Evolutionary conservation across 176 grass and related monocot genomes (phyloP).

Genomic region (Triticum monococcum): DNA sequence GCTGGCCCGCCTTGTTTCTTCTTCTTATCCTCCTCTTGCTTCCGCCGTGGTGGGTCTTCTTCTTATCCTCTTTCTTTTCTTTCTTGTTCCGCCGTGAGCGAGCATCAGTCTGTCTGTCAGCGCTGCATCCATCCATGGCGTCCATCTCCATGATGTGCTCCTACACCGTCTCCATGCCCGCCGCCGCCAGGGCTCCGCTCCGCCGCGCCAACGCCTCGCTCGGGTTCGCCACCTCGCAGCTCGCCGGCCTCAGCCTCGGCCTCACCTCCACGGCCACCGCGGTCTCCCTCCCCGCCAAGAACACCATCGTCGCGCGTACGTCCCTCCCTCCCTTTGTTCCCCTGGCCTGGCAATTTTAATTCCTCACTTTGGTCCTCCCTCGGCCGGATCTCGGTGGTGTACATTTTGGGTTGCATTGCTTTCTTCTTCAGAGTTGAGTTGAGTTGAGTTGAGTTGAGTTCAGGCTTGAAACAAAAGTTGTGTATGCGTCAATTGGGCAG

Average conservation of each 20-base stretch:
- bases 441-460: no score
- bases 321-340: background rate
- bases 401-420: no score
- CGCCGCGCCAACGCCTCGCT: slow-evolving; percentile 11
- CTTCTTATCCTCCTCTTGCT: no score
- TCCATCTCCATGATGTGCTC: slow-evolving; percentile 37
- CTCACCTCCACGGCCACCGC: background rate
- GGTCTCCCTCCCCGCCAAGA: slow-evolving; percentile 17
- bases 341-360: background rate
- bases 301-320: slow-evolving; percentile 46
- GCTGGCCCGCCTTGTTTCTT: no score
- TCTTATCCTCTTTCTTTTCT: no score
- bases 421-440: no score
- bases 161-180: slow-evolving; percentile 21
- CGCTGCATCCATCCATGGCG: slow-evolving; percentile 16
- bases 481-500: no score
- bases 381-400: no score
- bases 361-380: background rate
- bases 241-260: slow-evolving; percentile 39
- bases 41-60: no score
- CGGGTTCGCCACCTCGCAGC: slow-evolving; percentile 44
- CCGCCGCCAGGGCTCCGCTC: slow-evolving; percentile 21
- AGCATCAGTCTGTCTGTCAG: no score
- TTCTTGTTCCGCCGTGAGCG: no score
- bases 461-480: no score